phyloP scores from a whole-genome alignment of 192 early-diverging fungal species.

The Backusella tarrabulga region DNA sequence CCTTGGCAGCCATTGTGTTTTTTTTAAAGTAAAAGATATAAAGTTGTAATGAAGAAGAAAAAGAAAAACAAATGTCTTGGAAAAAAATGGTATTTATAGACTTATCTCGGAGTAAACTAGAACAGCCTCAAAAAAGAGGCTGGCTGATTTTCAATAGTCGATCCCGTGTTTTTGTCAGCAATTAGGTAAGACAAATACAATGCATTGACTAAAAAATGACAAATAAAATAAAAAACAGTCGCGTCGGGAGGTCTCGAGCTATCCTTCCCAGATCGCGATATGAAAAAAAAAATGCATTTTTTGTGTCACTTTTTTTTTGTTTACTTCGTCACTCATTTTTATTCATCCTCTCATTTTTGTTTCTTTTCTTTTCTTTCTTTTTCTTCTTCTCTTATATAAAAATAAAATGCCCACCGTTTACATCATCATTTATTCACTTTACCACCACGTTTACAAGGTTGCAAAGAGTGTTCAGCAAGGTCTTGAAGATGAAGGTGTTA shows the following conservation, averaged over 20 bases:
- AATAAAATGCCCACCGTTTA: slow-evolving; percentile 30
- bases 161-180: neutral
- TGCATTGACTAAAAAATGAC: neutral
- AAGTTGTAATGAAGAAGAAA: slow-evolving; percentile 7
- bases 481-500: slow-evolving; percentile 42
- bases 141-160: neutral
- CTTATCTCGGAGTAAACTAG: neutral
- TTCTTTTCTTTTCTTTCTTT: slow-evolving; percentile 11
- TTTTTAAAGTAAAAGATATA: neutral
- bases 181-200: neutral
- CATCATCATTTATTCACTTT: slow-evolving; percentile 38
- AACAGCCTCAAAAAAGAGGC: neutral
- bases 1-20: slow-evolving; percentile 19
- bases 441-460: slow-evolving; percentile 69
- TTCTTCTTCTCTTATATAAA: neutral
- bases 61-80: neutral
- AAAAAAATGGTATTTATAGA: slow-evolving; percentile 1
- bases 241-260: neutral
- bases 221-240: neutral
- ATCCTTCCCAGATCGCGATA: neutral
- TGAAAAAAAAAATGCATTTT: neutral
- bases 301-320: neutral
- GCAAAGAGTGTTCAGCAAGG: slow-evolving; percentile 67
- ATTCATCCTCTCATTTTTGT: neutral
- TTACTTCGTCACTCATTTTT: neutral